Evolutionary conservation across 1,284 basidiomycete species (phyloP).

Genomic region (Sporisorium exsertum): DNA sequence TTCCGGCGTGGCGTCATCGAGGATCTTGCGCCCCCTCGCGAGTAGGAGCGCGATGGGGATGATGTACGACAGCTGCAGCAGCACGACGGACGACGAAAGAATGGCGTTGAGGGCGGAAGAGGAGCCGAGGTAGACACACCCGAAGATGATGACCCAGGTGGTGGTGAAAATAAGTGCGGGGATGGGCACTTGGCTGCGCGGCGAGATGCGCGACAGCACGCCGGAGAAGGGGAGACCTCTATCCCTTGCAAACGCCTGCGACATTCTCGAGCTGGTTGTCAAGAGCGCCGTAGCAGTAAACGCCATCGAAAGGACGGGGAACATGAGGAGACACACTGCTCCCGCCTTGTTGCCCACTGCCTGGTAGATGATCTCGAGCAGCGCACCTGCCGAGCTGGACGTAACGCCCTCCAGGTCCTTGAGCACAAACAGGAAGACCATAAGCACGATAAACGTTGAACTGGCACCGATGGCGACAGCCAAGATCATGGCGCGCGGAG

Average conservation of each 20-base stretch:
- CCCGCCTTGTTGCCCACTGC: slow-evolving; percentile 75
- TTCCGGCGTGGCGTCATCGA: slow-evolving; percentile 60
- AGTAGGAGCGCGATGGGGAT: slow-evolving; percentile 70
- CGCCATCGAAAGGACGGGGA: slow-evolving; percentile 70
- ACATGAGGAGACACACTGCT: slow-evolving; percentile 74
- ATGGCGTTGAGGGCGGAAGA: slow-evolving; percentile 73
- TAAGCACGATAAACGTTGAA: slow-evolving; percentile 76
- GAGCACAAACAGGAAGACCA: slow-evolving; percentile 79
- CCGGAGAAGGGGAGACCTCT: slow-evolving; percentile 75
- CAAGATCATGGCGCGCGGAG: slow-evolving; percentile 75
- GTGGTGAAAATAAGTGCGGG: slow-evolving; percentile 75
- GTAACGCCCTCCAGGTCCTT: slow-evolving; percentile 74
- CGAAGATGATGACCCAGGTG: slow-evolving; percentile 68
- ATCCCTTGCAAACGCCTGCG: slow-evolving; percentile 79
- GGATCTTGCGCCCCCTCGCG: slow-evolving; percentile 69
- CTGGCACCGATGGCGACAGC: slow-evolving; percentile 77
- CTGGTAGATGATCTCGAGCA: slow-evolving; percentile 77
- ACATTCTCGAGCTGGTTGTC: slow-evolving; percentile 76
- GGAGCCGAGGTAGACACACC: slow-evolving; percentile 73
- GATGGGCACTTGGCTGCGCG: slow-evolving; percentile 65
- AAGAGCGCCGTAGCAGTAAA: slow-evolving; percentile 58
- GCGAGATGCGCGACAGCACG: slow-evolving; percentile 73
- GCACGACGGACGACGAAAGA: slow-evolving; percentile 70
- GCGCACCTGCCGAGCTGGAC: slow-evolving; percentile 74
- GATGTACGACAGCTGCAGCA: slow-evolving; percentile 71